Base-by-base conservation (phyloP, 1,139 yeast species). In the Saccharomyces hybrid region DNA sequence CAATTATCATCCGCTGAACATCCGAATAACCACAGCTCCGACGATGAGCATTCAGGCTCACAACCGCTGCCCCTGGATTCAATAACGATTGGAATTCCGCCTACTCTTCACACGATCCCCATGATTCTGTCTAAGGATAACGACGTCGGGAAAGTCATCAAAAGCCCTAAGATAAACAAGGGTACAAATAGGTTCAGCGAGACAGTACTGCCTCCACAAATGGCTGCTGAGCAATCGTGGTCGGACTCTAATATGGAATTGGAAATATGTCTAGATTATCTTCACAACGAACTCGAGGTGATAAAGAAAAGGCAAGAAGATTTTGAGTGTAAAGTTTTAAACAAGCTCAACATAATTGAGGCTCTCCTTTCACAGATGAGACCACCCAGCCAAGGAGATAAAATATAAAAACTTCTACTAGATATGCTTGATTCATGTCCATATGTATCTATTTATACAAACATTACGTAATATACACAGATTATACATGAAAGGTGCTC, bases 41-140 rank as follows among this genome's bases (percentile, higher is more conserved):
- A 38, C 11, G 44, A 38, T 9, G 44, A 38, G 44, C 44, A 11
- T 38, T 30, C 32, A 25, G 26, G 25, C 11, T 13, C 32, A 11
- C 56, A 55, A 47, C 59, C 56, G 8, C 60, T 57, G 25, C 61
- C 61, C 11, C 47, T 59, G 26, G 61, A 59, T 49, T 57, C 59
- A 13, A 57, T 59, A 8, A 55, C 56, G 7, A 48, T 59, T 26
- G 61, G 61, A 14, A 54, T 55, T 42, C 58, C 60, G 9, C 54
- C 44, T 20, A 38, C 44, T 20, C 44, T 38, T 20, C 25, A 38
- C 23, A 38, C 44, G 1, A 38, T 38, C 13, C 44, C 44, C n/a
- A 38, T 38, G 23, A 38, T 5, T 20, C 13, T 38, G 44, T 38
- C 44, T 16, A 38, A 38, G 11, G 25, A 38, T 20, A 20, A n/a